Base-by-base conservation (phyloP, 352 stramenopile genomes). In the Phytophthora nicotianae region DNA sequence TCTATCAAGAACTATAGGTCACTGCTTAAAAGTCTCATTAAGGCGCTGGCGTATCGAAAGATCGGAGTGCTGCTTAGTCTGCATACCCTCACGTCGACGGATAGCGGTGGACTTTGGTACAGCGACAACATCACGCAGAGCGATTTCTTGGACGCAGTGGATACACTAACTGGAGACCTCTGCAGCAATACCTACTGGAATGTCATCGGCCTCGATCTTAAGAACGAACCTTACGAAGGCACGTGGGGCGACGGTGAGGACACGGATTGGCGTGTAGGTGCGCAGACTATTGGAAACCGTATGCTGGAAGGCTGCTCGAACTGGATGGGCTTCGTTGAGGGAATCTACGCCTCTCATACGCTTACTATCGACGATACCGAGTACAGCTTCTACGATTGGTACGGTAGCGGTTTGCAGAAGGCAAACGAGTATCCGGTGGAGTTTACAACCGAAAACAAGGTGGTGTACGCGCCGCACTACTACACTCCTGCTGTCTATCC, bases 121-220 rank as follows among this genome's bases (percentile, higher is more conserved):
- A 76, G 55, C 37, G 57, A 64, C 14, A 61, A 59, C 3, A 50
- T 83, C 41, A 66, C 72, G 0, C 65, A 82, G 35, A 68, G 70
- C 8, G 50, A 74, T 6, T 84, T 76, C 26, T 32, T 88, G 23
- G 59, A 66, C 0, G 72, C 79, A 2, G 78, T 88, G 38, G 76
- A 83, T 37, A 70, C 55, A 4, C 52, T 88, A 19, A 85, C 79
- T 0, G 55, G 24, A 3, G 67, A 58, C 5, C 46, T 91, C 19
- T 91, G 84, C 61, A 78, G 58, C 4, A 63, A 75, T 10, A 70
- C 77, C 37, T 93, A 89, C 66, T 93, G 81, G 79, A 91, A 91
- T 61, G 62, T 93, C 40, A 79, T 93, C 9, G 82, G 81, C 14
- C 65, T 93, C 23, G 79, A 90, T 49, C 60, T 93, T 29, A 87